Conservation (phyloP, 352 stramenopile genomes). For the Vaucheria bursata region DNA sequence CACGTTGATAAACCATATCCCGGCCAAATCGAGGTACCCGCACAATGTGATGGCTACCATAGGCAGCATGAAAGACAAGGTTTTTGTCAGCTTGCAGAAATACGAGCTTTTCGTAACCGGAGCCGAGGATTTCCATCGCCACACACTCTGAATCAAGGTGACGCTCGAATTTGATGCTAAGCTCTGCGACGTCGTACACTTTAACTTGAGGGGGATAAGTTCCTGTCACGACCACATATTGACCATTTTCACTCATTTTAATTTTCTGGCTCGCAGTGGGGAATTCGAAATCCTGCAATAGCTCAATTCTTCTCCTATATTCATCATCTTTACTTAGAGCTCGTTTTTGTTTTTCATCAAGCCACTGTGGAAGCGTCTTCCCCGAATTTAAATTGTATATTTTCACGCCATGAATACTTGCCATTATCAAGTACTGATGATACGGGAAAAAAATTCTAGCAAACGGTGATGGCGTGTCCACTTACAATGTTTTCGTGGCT, state of each 20-base stretch:
- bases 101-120: conserved; percentile 94
- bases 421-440: too few relatives aligned
- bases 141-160: conserved; percentile 92
- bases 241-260: conserved; percentile 83
- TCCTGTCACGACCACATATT: conserved; percentile 89
- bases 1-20: conserved; percentile 90
- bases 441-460: too few relatives aligned
- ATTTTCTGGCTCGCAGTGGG: conserved; percentile 77
- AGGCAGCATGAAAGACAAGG: conserved; percentile 93
- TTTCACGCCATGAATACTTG: conserved; percentile 51
- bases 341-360: conserved; percentile 71
- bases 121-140: conserved; percentile 82
- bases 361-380: conserved; percentile 62
- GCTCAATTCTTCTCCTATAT: conserved; percentile 82
- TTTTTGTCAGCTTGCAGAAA: conserved; percentile 86
- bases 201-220: conserved; percentile 93
- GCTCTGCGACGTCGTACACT: conserved; percentile 76
- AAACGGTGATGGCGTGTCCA: too few relatives aligned
- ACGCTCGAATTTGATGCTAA: conserved; percentile 98
- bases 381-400: conserved; percentile 51
- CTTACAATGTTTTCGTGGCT: too few relatives aligned
- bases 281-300: conserved; percentile 99
- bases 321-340: conserved; percentile 63
- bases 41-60: conserved; percentile 69
- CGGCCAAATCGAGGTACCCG: conserved; percentile 93